Conservation (phyloP, 2,329 filamentous ascomycete species). For the Parasarocladium wereldwijsianum region DNA sequence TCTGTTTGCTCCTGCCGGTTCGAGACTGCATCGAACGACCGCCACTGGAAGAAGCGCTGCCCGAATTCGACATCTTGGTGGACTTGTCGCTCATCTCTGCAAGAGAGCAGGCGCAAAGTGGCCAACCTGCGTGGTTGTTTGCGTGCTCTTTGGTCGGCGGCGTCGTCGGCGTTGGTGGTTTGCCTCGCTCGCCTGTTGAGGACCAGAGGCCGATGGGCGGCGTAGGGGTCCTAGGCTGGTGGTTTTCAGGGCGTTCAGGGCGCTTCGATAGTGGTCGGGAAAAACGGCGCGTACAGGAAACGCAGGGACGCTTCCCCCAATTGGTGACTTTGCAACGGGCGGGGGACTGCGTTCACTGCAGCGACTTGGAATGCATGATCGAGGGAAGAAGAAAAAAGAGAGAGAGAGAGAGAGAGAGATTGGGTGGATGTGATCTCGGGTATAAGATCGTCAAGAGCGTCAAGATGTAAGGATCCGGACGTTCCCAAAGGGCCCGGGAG, state of each 20-base stretch:
- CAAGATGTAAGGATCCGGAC: too few species aligned
- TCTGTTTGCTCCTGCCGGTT: constrained; percentile 64
- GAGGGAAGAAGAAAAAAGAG: constrained; percentile 1
- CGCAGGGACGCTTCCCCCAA: constrained; percentile 5
- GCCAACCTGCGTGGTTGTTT: neutral
- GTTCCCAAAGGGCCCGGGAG: too few species aligned
- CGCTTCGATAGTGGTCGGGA: neutral
- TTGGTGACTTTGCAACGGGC: constrained; percentile 5
- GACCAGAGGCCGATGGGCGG: neutral
- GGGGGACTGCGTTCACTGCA: constrained; percentile 1
- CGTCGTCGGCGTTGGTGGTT: neutral
- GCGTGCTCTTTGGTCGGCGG: neutral
- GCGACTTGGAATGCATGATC: constrained; percentile 1
- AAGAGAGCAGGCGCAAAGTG: neutral
- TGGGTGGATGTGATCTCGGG: constrained; percentile 9
- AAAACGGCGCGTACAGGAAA: neutral
- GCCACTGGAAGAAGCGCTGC: constrained; percentile 19
- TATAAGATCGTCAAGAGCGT: constrained; percentile 60
- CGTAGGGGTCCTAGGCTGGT: neutral
- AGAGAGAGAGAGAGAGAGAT: constrained; percentile 7
- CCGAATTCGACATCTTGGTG: constrained; percentile 20
- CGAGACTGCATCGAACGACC: constrained; percentile 57
- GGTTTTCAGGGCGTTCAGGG: neutral
- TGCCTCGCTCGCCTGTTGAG: neutral
- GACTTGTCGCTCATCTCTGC: constrained; percentile 6